Conservation (phyloP, 345 rosid genomes). For the Salix udensis region DNA sequence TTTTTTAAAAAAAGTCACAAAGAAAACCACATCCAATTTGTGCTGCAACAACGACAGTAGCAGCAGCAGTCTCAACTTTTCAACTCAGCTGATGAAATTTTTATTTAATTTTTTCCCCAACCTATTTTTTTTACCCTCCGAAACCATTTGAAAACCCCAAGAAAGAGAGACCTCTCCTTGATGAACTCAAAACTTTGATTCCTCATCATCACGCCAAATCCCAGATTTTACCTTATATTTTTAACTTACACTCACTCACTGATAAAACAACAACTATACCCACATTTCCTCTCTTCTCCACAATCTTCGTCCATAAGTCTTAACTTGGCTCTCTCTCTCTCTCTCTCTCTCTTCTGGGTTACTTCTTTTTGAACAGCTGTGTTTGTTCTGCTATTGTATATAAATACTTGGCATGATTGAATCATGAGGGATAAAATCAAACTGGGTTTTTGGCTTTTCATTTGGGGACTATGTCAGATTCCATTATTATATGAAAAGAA, state of each 20-base stretch:
- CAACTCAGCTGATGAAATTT: background rate
- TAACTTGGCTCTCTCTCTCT: conserved; percentile 3
- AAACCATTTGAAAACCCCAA: conserved; percentile 90
- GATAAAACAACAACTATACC: background rate
- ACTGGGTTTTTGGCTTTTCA: conserved; percentile 33
- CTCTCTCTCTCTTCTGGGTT: background rate
- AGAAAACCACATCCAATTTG: background rate
- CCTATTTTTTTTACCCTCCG: conserved; percentile 39
- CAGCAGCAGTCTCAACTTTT: conserved; percentile 11
- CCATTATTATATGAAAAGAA: conserved; percentile 15
- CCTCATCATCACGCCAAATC: conserved; percentile 56
- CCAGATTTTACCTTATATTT: conserved; percentile 19
- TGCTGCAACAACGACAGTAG: background rate
- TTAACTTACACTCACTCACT: background rate
- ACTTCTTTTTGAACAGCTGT: background rate
- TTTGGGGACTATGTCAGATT: conserved; percentile 65
- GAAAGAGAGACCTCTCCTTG: conserved; percentile 53
- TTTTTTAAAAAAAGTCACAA: background rate
- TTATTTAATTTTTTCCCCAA: background rate
- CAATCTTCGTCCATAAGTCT: conserved; percentile 5
- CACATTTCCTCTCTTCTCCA: conserved; percentile 22
- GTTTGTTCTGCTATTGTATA: background rate
- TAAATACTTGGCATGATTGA: conserved; percentile 39
- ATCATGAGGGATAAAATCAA: conserved; percentile 35
- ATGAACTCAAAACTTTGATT: conserved; percentile 63